Base-by-base conservation (phyloP, 139 green algal species). In the Nannochloris sp. region DNA sequence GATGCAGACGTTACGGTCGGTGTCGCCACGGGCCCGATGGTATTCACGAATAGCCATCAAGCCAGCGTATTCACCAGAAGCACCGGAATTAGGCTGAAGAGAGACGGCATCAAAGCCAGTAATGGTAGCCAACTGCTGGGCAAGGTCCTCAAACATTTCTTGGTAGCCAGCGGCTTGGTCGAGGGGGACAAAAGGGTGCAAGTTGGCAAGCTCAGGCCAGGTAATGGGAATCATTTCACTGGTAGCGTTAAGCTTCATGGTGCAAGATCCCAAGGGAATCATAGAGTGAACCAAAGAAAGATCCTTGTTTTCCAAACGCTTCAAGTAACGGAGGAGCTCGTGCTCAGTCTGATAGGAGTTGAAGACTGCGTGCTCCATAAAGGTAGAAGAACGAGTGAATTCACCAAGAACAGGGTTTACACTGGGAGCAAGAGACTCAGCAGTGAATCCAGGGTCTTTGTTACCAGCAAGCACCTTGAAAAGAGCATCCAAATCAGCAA, bases 231-330 rank as follows among this genome's bases (percentile, higher is more conserved):
- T 92, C 95, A 99, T 99, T 44, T 72, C 94, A 34, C 65, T 81
- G 9, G 94, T 97, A 38, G 94, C 87, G 72, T 99, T 99, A 27
- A 99, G 90, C 90, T 99, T 99, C 95, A 99, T 99, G 56, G 95
- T 99, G 83, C 95, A 99, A 7, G 80, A 93, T 64, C 95, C 95
- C 60, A 99, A 81, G 12, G 95, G 84, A 70, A 99, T 99, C 95
- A 98, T 99, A 66, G 80, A 93, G 86, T 99, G 95, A 0, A 70
- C 75, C 64, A 99, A 81, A 4, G 77, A 92, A 60, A 99, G 76
- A 82, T 99, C 95, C 70, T 85, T 85, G 81, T 96, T 94, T 83
- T 99, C 91, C 71, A 99, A 83, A 12, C 86, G 77, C 86, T 95
- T 93, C 60, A 99, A 77, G 86, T 99, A 99, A 51, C 87, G 83